Percentiles rank a stretch among this genome's conserved stretches.
phyloP scores from a whole-genome alignment of 2,329 filamentous ascomycete species.

The Phyllosticta paracitricarpa region DNA sequence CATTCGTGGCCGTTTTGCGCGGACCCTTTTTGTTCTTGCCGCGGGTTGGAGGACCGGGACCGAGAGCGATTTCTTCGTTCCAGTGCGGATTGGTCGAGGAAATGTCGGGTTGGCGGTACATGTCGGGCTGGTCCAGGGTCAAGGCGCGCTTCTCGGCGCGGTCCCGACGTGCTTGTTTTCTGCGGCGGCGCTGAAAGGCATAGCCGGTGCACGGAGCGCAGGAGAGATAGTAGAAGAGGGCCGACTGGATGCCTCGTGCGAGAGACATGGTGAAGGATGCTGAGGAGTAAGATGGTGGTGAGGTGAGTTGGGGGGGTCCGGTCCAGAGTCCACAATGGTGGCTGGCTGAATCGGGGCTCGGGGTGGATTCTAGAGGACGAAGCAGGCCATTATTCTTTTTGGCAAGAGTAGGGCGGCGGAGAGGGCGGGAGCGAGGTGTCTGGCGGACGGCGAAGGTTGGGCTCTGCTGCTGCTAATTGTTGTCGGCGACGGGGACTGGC shows the following conservation, averaged over 20 bases:
- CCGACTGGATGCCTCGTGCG: constrained; percentile 54
- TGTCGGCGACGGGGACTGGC: not conserved
- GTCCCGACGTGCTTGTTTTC: constrained; percentile 58
- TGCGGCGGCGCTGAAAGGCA: constrained; percentile 58
- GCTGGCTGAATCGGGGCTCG: not conserved
- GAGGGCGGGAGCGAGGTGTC: not conserved
- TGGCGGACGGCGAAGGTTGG: not conserved
- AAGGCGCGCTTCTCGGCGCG: constrained; percentile 54
- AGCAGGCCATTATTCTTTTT: not conserved
- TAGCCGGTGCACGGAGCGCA: constrained; percentile 71
- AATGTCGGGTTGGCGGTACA: constrained; percentile 70
- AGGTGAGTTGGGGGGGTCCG: not conserved
- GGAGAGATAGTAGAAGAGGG: constrained; percentile 66
- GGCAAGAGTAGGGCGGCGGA: not conserved
- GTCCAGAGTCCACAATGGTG: not conserved
- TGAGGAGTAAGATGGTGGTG: not conserved
- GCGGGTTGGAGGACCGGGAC: constrained; percentile 61
- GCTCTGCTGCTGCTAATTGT: not conserved
- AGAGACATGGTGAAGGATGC: constrained; percentile 22
- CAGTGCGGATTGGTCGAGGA: constrained; percentile 85
- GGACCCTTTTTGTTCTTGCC: constrained; percentile 49
- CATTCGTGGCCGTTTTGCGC: constrained; percentile 49
- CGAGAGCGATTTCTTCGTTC: constrained; percentile 75
- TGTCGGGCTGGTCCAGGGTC: constrained; percentile 58
- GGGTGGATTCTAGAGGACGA: not conserved